Evolutionary conservation across 1,284 basidiomycete genomes (phyloP).

Genomic region (Tylopilus orsonianus): DNA sequence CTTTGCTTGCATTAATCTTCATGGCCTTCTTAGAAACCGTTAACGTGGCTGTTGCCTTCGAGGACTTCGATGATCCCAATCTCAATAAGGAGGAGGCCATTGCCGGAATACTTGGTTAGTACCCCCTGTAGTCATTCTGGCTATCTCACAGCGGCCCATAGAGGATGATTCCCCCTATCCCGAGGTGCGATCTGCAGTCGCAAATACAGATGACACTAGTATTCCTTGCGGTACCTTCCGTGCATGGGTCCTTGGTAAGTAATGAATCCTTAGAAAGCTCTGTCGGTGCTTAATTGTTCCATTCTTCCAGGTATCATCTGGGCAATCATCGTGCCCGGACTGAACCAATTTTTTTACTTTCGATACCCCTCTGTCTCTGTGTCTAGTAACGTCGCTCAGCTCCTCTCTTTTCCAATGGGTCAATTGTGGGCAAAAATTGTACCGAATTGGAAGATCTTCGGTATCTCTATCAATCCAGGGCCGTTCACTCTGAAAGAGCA

Average conservation of each 20-base stretch:
- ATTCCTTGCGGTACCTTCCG: constrained; percentile 66
- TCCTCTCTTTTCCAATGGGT: constrained; percentile 67
- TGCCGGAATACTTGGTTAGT: constrained; percentile 39
- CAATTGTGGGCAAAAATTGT: constrained; percentile 53
- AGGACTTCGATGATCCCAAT: constrained; percentile 63
- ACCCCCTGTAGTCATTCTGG: background rate
- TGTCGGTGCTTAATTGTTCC: background rate
- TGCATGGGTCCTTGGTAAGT: constrained; percentile 62
- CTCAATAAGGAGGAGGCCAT: constrained; percentile 50
- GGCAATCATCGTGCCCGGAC: constrained; percentile 58
- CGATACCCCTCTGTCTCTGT: constrained; percentile 59
- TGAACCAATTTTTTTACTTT: constrained; percentile 71
- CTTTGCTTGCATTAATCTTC: background rate
- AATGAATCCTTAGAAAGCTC: background rate
- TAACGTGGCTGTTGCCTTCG: constrained; percentile 6
- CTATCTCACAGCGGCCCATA: constrained; percentile 8
- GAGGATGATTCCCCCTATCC: constrained; percentile 60
- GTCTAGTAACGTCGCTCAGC: constrained; percentile 61
- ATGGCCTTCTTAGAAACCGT: background rate
- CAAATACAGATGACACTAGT: constrained; percentile 65
- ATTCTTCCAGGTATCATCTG: constrained; percentile 40
- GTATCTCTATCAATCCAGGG: constrained; percentile 62
- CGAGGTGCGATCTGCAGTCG: constrained; percentile 59
- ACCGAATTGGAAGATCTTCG: constrained; percentile 58
- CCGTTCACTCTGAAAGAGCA: constrained; percentile 75